Percentiles rank a stretch among this genome's conserved stretches.
Evolutionary conservation across 495 filamentous ascomycete genomes (phyloP).

Genomic region (Physcia stellaris): DNA sequence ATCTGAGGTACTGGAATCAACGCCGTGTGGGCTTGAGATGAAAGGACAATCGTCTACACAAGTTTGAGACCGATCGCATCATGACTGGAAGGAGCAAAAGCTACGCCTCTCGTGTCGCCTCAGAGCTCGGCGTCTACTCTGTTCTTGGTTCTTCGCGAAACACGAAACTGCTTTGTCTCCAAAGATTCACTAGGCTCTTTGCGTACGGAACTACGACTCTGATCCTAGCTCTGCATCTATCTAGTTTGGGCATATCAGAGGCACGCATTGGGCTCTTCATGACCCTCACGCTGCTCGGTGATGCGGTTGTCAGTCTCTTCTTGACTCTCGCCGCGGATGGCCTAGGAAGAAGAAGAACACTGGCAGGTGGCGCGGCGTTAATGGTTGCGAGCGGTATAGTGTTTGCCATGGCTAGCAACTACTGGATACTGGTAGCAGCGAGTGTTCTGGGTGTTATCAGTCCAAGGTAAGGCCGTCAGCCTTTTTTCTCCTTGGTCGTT

Average conservation of each 20-base stretch:
- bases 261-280: slow-evolving; percentile 77
- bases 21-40: too few species aligned
- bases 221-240: slow-evolving; percentile 60
- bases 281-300: slow-evolving; percentile 71
- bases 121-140: slow-evolving; percentile 31
- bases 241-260: slow-evolving; percentile 49
- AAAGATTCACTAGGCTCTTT: slow-evolving; percentile 65
- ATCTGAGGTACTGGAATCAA: too few species aligned
- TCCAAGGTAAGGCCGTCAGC: too few species aligned
- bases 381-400: slow-evolving; percentile 56
- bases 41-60: too few species aligned
- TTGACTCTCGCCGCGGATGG: slow-evolving; percentile 65
- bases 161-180: slow-evolving; percentile 58
- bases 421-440: slow-evolving; percentile 58
- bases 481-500: too few species aligned
- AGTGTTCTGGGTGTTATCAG: slow-evolving; percentile 74
- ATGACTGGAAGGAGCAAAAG: background rate
- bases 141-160: slow-evolving; percentile 39
- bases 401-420: slow-evolving; percentile 56
- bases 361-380: slow-evolving; percentile 51
- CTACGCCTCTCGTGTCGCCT: slow-evolving; percentile 1
- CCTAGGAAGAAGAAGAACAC: slow-evolving; percentile 53
- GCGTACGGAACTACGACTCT: slow-evolving; percentile 67
- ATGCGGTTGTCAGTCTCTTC: slow-evolving; percentile 61
- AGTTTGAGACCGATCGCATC: background rate